Conservation (phyloP, 768 basidiomycete genomes). For the Leucocoprinus sp. region DNA sequence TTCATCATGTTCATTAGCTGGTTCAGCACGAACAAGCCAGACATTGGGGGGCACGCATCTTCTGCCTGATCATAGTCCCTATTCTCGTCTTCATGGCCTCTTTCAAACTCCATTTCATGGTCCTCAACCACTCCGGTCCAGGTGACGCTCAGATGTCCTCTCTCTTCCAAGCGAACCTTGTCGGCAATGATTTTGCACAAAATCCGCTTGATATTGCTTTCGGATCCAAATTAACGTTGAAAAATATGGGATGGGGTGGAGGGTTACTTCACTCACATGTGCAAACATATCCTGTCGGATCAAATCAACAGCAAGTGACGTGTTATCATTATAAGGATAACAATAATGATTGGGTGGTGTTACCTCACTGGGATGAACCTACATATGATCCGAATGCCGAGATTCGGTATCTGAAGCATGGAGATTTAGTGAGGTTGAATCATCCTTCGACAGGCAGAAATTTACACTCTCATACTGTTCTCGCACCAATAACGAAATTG, state of each 20-base stretch:
- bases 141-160: conserved; percentile 99
- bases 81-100: conserved; percentile 87
- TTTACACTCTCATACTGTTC: conserved; percentile 83
- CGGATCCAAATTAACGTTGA: conserved; percentile 87
- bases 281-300: conserved; percentile 91
- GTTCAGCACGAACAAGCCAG: conserved; percentile 73
- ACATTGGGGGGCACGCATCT: conserved; percentile 85
- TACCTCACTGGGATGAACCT: conserved; percentile 75
- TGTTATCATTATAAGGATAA: conserved; percentile 99
- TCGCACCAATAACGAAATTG: conserved; percentile 84
- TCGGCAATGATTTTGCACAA: conserved; percentile 86
- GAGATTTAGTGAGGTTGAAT: conserved; percentile 71
- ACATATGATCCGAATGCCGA: conserved; percentile 57
- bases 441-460: conserved; percentile 83
- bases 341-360: conserved; percentile 87
- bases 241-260: conserved; percentile 97
- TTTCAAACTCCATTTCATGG: conserved; percentile 95
- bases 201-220: conserved; percentile 90
- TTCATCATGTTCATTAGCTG: conserved; percentile 9
- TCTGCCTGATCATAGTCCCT: conserved; percentile 83
- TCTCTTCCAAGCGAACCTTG: conserved; percentile 92
- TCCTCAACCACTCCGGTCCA: conserved; percentile 90
- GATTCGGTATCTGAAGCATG: conserved; percentile 65
- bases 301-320: conserved; percentile 91
- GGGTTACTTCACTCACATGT: conserved; percentile 95